Conservation (phyloP, 768 basidiomycete genomes). For the Hirschioporus abietinus region DNA sequence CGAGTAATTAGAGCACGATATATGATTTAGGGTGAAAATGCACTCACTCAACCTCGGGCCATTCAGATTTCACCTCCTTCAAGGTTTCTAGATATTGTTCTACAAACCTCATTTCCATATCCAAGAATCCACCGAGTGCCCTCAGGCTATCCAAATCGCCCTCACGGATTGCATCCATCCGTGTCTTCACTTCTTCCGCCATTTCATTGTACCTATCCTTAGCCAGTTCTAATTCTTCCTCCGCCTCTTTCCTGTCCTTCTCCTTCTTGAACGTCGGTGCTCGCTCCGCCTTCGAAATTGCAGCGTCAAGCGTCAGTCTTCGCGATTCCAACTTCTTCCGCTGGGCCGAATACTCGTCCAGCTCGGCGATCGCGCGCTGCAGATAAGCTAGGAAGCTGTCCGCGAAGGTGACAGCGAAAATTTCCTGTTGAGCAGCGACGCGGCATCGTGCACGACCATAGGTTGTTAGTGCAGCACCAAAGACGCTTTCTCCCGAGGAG, state of each 20-base stretch:
- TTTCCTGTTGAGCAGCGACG: conserved; percentile 79
- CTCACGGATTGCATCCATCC: conserved; percentile 77
- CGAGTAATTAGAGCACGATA: background rate
- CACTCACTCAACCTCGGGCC: conserved; percentile 56
- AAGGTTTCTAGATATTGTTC: conserved; percentile 70
- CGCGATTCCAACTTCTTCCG: conserved; percentile 73
- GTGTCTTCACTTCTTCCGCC: conserved; percentile 73
- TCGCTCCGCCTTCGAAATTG: conserved; percentile 63
- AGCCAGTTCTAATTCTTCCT: conserved; percentile 73
- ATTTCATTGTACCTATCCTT: conserved; percentile 81
- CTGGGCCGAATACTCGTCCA: conserved; percentile 77
- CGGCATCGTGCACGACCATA: conserved; percentile 84
- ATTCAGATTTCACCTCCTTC: conserved; percentile 59
- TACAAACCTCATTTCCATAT: conserved; percentile 69
- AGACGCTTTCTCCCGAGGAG: conserved; percentile 47
- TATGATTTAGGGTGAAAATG: background rate
- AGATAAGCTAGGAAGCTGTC: conserved; percentile 71
- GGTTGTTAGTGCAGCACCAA: conserved; percentile 67
- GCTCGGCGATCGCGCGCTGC: conserved; percentile 59
- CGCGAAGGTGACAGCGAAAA: conserved; percentile 64
- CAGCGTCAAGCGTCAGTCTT: conserved; percentile 77
- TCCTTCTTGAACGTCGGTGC: conserved; percentile 71
- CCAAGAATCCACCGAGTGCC: conserved; percentile 66
- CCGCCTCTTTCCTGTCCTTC: conserved; percentile 63
- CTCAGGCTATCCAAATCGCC: conserved; percentile 68